phyloP scores from a whole-genome alignment of 306 rosid genomes.

The Dalbergia cochinchinensis region DNA sequence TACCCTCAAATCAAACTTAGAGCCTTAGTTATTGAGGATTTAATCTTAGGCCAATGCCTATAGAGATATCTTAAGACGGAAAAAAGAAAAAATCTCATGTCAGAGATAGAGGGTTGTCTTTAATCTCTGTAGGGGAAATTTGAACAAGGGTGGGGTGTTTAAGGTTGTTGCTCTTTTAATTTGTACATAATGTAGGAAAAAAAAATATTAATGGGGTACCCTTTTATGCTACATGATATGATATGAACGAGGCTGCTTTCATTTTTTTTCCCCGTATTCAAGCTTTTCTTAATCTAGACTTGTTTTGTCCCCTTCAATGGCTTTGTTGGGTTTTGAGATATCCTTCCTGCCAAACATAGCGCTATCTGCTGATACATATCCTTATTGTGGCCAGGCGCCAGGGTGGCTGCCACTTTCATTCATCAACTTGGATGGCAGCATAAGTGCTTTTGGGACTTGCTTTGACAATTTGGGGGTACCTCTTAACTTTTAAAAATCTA shows the following conservation, averaged over 20 bases:
- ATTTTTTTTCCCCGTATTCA: too few relatives aligned
- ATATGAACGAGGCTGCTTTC: background rate
- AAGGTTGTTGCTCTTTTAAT: background rate
- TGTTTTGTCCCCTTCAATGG: background rate
- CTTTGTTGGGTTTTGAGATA: background rate
- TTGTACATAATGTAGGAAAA: background rate
- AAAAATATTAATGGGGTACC: background rate
- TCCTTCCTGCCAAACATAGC: background rate
- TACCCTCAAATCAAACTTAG: too few relatives aligned
- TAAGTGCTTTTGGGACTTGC: background rate
- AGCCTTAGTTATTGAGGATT: too few relatives aligned
- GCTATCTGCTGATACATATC: background rate
- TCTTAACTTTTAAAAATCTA: background rate
- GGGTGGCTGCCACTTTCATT: background rate
- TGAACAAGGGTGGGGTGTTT: background rate
- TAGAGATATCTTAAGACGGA: too few relatives aligned
- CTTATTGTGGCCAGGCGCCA: conserved; percentile 17
- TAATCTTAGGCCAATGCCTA: too few relatives aligned
- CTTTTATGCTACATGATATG: background rate
- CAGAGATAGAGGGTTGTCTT: background rate
- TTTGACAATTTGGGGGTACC: background rate
- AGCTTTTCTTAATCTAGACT: background rate
- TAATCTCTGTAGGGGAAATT: too few relatives aligned
- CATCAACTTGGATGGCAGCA: background rate
- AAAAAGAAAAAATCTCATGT: too few relatives aligned